Evolutionary conservation across 164 flowering plant genomes (phyloP).

Genomic region (Magnolia changhungtana): DNA sequence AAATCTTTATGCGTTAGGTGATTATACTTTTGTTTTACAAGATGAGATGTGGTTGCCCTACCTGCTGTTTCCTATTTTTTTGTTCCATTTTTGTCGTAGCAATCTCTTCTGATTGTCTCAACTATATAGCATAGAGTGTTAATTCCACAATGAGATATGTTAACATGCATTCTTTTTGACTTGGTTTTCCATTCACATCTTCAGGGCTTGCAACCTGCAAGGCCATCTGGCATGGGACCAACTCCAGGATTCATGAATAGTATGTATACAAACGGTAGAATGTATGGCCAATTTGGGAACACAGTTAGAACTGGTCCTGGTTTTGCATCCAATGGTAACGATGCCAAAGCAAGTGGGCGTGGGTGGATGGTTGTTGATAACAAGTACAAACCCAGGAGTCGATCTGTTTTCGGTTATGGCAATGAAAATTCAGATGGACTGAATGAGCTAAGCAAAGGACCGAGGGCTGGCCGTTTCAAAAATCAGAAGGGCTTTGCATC

Average conservation of each 20-base stretch:
- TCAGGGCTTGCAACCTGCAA: constrained; percentile 25
- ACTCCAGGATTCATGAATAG: constrained; percentile 36
- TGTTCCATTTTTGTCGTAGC: too few relatives aligned
- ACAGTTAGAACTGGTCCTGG: constrained; percentile 29
- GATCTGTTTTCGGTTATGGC: constrained; percentile 46
- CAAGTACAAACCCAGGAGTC: constrained; percentile 63
- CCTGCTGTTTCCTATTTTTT: neutral
- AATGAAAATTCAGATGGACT: constrained; percentile 70
- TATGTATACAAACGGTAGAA: constrained; percentile 38
- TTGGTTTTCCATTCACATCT: neutral
- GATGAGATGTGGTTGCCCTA: neutral
- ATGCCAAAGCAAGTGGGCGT: constrained; percentile 38
- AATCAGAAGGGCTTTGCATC: constrained; percentile 48
- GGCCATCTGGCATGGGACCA: constrained; percentile 25
- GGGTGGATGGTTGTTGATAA: constrained; percentile 56
- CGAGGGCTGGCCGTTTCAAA: constrained; percentile 62
- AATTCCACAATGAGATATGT: too few relatives aligned
- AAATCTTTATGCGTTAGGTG: neutral
- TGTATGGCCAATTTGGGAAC: constrained; percentile 43
- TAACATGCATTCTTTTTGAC: neutral
- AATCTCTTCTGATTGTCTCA: neutral
- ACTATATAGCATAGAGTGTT: neutral
- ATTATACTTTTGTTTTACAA: neutral
- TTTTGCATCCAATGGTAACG: constrained; percentile 33
- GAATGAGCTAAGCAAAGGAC: constrained; percentile 83